Evolutionary conservation across 2,329 filamentous ascomycete species (phyloP).

Genomic region (Clarireedia homoeocarpa): DNA sequence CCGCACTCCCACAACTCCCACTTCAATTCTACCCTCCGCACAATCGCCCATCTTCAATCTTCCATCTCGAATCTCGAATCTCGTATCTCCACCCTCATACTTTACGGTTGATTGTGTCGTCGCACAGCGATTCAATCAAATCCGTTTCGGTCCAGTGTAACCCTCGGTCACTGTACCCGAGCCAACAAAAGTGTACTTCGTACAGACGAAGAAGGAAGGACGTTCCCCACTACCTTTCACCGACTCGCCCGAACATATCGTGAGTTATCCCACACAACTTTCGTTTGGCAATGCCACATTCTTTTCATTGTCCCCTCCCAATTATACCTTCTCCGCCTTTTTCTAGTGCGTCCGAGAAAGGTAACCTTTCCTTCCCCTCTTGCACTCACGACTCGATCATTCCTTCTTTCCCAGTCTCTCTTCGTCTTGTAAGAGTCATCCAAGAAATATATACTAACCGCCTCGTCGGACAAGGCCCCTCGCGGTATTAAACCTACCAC

Average conservation of each 20-base stretch:
- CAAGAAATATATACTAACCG: background rate
- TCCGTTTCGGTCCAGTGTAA: background rate
- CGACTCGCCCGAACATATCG: constrained; percentile 22
- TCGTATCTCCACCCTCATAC: too few relatives aligned
- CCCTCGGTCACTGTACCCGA: constrained; percentile 21
- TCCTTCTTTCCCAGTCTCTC: background rate
- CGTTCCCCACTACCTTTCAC: constrained; percentile 15
- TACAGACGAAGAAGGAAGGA: background rate
- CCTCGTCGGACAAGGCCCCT: background rate
- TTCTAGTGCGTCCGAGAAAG: constrained; percentile 15
- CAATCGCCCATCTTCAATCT: background rate
- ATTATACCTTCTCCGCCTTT: constrained; percentile 9
- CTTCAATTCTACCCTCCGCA: background rate
- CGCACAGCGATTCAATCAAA: constrained; percentile 1
- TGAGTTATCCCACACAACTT: constrained; percentile 15
- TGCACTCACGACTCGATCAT: constrained; percentile 7
- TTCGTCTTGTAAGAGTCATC: background rate
- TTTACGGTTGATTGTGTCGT: background rate
- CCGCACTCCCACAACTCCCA: background rate
- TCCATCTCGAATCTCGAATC: too few relatives aligned
- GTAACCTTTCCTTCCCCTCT: constrained; percentile 11
- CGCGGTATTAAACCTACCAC: constrained; percentile 4
- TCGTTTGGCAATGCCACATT: constrained; percentile 12
- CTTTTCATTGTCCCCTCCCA: background rate
- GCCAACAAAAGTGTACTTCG: constrained; percentile 4